Conservation (phyloP, 140 eudicot genomes). For the Ambrosia hybrid region DNA sequence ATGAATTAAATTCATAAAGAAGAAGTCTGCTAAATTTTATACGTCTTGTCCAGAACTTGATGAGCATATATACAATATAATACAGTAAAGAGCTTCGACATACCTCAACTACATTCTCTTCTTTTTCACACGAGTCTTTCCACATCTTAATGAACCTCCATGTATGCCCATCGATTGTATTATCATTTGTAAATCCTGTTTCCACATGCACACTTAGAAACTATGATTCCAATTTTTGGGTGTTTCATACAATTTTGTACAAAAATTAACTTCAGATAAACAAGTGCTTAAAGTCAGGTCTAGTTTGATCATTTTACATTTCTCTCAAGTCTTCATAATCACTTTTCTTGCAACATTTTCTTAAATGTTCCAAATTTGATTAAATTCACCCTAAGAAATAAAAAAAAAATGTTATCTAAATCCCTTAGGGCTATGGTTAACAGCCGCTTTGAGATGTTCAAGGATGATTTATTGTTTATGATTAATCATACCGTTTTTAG, state of each 20-base stretch:
- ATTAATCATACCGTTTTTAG: background rate
- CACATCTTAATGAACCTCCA: conserved; percentile 57
- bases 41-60: background rate
- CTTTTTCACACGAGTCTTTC: conserved; percentile 49
- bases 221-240: background rate
- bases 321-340: background rate
- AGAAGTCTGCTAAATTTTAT: background rate
- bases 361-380: background rate
- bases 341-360: conserved; percentile 1
- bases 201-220: background rate
- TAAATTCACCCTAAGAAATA: background rate
- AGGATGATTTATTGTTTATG: background rate
- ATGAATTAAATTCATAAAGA: background rate
- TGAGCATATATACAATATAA: background rate
- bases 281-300: conserved; percentile 2
- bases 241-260: background rate
- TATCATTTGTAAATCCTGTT: background rate
- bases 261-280: background rate
- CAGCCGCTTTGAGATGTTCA: background rate
- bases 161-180: conserved; percentile 33
- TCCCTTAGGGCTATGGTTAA: background rate
- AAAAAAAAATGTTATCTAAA: background rate
- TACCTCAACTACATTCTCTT: conserved; percentile 49
- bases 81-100: conserved; percentile 2
- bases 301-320: background rate